Conservation (phyloP, 257 asterid genomes). For the Solanum acaule region DNA sequence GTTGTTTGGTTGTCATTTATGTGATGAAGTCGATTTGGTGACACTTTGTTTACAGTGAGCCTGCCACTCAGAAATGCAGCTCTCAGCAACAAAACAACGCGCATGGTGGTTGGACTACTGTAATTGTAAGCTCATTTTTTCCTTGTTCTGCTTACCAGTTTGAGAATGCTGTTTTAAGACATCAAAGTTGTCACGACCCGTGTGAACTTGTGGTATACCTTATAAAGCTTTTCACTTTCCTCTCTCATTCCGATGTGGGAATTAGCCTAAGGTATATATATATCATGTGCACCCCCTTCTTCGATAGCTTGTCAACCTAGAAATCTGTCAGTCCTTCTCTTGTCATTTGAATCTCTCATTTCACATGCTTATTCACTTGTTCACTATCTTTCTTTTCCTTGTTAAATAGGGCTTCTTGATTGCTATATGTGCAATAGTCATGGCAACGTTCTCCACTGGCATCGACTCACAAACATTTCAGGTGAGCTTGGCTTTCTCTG, state of each 20-base stretch:
- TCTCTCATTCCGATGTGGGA: no score
- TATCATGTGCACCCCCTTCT: no score
- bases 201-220: background rate
- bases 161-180: background rate
- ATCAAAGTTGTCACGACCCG: background rate
- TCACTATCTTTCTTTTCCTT: background rate
- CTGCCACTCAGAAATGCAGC: slow-evolving; percentile 72
- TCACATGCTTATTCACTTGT: background rate
- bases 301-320: background rate
- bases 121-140: slow-evolving; percentile 41
- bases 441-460: slow-evolving; percentile 93
- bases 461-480: slow-evolving; percentile 88
- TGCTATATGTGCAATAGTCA: slow-evolving; percentile 73
- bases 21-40: background rate
- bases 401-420: slow-evolving; percentile 56
- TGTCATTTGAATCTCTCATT: background rate
- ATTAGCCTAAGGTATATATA: no score
- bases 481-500: slow-evolving; percentile 21
- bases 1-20: background rate
- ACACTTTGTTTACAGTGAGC: slow-evolving; percentile 51
- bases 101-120: slow-evolving; percentile 68
- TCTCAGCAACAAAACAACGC: slow-evolving; percentile 38
- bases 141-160: background rate
- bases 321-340: background rate
- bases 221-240: background rate